Conservation (phyloP, 1,284 basidiomycete genomes). For the Microbotryum violaceum region DNA sequence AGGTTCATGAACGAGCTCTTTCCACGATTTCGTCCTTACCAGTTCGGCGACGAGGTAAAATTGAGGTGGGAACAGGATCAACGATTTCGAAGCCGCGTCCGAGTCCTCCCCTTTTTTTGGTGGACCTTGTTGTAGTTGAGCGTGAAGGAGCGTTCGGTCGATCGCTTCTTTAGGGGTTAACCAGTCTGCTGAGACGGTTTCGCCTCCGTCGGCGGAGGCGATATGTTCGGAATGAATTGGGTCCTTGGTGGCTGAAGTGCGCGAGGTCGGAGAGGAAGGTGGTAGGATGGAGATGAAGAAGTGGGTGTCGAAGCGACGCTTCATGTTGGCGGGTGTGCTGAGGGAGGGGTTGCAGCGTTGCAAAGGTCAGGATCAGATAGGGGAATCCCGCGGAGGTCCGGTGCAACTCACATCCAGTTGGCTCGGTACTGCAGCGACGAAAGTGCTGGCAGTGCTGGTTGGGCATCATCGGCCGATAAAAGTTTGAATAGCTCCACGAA, state of each 20-base stretch:
- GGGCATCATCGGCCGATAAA: not conserved
- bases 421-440: slow-evolving; percentile 19
- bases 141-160: slow-evolving; percentile 17
- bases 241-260: not conserved
- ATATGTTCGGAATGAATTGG: slow-evolving; percentile 6
- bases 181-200: slow-evolving; percentile 27
- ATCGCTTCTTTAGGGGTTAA: slow-evolving; percentile 29
- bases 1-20: not conserved
- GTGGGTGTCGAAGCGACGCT: slow-evolving; percentile 35
- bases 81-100: not conserved
- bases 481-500: slow-evolving; percentile 9
- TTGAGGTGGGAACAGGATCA: slow-evolving; percentile 33
- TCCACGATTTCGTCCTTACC: slow-evolving; percentile 8
- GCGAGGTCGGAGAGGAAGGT: slow-evolving; percentile 2
- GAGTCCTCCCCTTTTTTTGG: not conserved
- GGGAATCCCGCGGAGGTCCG: too few relatives aligned
- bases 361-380: too few relatives aligned
- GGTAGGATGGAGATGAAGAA: slow-evolving; percentile 35
- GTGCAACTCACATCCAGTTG: slow-evolving; percentile 26
- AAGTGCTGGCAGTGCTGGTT: not conserved
- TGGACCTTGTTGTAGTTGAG: not conserved
- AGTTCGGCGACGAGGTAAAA: slow-evolving; percentile 33
- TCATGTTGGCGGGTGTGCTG: slow-evolving; percentile 23
- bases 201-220: slow-evolving; percentile 22
- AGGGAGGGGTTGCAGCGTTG: not conserved